phyloP scores from a whole-genome alignment of 2,329 filamentous ascomycete genomes.

The Stagonosporopsis rhizophila region DNA sequence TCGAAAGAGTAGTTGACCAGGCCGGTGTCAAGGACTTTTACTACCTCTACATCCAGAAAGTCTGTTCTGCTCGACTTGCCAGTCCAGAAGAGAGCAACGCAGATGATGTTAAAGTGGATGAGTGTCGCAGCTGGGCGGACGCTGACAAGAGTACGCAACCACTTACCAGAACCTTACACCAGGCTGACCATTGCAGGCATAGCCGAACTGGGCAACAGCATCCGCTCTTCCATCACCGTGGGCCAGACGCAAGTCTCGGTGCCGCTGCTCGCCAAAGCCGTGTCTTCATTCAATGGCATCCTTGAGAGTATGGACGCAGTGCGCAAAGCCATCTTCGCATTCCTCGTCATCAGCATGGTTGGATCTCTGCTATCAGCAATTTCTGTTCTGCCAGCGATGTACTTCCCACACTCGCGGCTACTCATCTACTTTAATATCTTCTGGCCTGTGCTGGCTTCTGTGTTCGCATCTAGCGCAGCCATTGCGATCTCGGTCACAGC shows the following conservation, averaged over 20 bases:
- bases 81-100: neutral
- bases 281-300: constrained; percentile 10
- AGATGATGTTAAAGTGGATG: neutral
- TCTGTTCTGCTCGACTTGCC: constrained; percentile 14
- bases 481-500: constrained; percentile 21
- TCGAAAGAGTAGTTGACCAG: constrained; percentile 13
- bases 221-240: constrained; percentile 24
- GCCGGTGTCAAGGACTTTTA: constrained; percentile 22
- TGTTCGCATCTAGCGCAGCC: constrained; percentile 25
- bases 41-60: constrained; percentile 19
- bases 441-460: constrained; percentile 19
- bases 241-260: constrained; percentile 25
- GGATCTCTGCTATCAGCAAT: constrained; percentile 20
- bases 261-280: constrained; percentile 21
- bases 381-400: constrained; percentile 24
- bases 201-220: neutral
- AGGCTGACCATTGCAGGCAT: constrained; percentile 18
- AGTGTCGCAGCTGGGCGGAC: constrained; percentile 23
- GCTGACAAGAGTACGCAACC: constrained; percentile 6
- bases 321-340: constrained; percentile 25
- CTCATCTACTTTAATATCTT: constrained; percentile 31
- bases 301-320: constrained; percentile 5
- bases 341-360: constrained; percentile 27
- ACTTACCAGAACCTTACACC: neutral
- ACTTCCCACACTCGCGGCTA: constrained; percentile 30